Base-by-base conservation (phyloP, 345 rosid genomes). In the Sonneratia alba region DNA sequence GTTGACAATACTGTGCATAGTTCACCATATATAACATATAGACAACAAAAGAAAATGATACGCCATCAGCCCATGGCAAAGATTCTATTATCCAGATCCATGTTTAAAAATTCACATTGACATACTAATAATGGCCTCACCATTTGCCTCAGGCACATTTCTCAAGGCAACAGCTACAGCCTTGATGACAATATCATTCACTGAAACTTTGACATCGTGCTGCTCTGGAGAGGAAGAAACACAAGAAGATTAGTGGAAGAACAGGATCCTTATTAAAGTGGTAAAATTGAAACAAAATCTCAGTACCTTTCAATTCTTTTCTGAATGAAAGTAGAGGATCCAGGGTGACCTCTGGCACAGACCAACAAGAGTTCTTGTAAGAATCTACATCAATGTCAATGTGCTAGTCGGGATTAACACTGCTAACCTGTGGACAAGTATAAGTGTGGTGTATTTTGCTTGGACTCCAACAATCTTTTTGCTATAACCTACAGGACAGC, bases 241-340 rank as follows among this genome's bases (percentile, higher is more conserved):
- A 72, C 63, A 64, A 73, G 76, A 45, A 63, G 73, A 55, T 77
- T 71, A 77, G 68, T 7, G 67, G 43, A 74, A 42, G 83, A 73
- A 70, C 70, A 61, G 48, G 49, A 47, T 69, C 70, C 77, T 53
- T 62, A 21, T 38, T 70, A 37, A 71, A 40, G 66, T 32, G 65
- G 76, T 67, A 43, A 37, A 59, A 64, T 51, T 22, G 61, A 73
- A 64, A 45, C 48, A n/a, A 42, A 19, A 49, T 73, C 66, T 66
- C 68, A 69, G 81, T 81, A 91, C 97, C 98, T 87, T 84, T 90
- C 72, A 94, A 91, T 70, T 94, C 96, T 73, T 88, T 94, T 78
- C 98, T 85, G 75, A 94, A 94, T 69, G 88, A 81, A 82, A 94
- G 95, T 77, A 94, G 92, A 79, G 97, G 95, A 85, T 91, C 97